Evolutionary conservation across 2,329 filamentous ascomycete species (phyloP).

Genomic region (Dryadomyces sulphureus): DNA sequence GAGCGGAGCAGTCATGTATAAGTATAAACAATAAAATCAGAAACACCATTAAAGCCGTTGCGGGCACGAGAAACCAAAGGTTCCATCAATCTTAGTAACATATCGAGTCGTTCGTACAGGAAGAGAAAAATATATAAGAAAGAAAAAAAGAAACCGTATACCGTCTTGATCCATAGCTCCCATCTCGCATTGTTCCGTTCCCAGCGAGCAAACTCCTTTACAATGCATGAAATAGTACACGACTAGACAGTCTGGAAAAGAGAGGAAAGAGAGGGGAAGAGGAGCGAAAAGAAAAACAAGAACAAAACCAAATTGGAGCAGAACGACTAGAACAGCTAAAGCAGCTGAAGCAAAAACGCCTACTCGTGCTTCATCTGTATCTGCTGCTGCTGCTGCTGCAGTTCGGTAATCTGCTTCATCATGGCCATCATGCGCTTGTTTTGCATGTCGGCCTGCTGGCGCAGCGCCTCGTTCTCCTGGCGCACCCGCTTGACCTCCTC

Average conservation of each 20-base stretch:
- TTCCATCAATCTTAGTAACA: neutral
- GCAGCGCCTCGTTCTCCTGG: conserved; percentile 48
- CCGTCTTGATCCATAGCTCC: too few species aligned
- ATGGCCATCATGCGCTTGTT: conserved; percentile 29
- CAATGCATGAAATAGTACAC: neutral
- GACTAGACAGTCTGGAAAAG: neutral
- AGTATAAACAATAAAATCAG: neutral
- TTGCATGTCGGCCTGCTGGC: conserved; percentile 32
- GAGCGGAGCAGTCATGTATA: too few species aligned
- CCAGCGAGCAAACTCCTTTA: neutral
- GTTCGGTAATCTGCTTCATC: conserved; percentile 32
- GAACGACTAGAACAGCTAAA: neutral
- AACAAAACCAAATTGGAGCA: neutral
- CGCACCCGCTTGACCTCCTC: conserved; percentile 52
- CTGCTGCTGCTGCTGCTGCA: conserved; percentile 17
- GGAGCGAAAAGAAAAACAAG: neutral
- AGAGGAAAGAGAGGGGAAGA: neutral
- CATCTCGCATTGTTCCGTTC: neutral
- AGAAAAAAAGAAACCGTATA: neutral
- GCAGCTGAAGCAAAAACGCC: neutral
- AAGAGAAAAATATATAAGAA: neutral
- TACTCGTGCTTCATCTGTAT: neutral
- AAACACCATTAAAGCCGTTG: neutral
- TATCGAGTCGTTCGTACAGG: too few species aligned
- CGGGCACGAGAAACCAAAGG: neutral